Conservation (phyloP, 1,139 yeast species). For the Debaryomycetaceae sp. region DNA sequence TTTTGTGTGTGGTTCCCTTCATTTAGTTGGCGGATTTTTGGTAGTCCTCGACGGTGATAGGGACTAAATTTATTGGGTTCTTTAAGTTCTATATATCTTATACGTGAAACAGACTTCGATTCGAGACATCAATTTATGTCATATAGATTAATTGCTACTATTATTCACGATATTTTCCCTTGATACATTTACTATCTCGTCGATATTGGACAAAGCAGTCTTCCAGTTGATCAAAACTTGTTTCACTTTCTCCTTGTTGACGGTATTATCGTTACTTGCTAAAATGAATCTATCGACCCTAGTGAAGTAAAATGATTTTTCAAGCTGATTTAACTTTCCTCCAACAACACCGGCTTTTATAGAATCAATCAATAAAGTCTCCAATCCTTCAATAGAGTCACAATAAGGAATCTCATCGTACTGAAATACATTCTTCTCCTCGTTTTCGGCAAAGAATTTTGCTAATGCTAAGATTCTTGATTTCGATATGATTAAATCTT, state of each 20-base stretch:
- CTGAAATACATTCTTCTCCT: constrained; percentile 26
- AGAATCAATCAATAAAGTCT: constrained; percentile 40
- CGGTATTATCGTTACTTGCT: constrained; percentile 35
- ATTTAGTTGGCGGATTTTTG: constrained; percentile 88
- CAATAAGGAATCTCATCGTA: constrained; percentile 39
- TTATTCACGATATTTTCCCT: constrained; percentile 44
- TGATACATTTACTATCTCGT: constrained; percentile 41
- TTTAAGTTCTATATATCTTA: constrained; percentile 1
- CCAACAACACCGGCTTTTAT: constrained; percentile 45
- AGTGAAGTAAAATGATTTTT: constrained; percentile 39
- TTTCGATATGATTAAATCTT: constrained; percentile 28
- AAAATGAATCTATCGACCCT: constrained; percentile 42
- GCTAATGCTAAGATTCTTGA: constrained; percentile 44
- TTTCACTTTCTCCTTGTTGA: constrained; percentile 37
- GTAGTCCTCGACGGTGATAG: constrained; percentile 67
- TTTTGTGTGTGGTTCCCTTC: constrained; percentile 91
- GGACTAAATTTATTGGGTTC: constrained; percentile 15
- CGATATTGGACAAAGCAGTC: constrained; percentile 37
- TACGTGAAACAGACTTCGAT: not conserved
- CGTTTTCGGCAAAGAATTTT: constrained; percentile 29
- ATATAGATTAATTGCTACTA: constrained; percentile 7
- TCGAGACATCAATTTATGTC: not conserved
- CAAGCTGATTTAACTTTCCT: constrained; percentile 47
- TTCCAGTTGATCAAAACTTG: constrained; percentile 39
- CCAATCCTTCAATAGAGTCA: constrained; percentile 34